phyloP scores from a whole-genome alignment of 2,329 filamentous ascomycete genomes.

The Metarhizium humberi region DNA sequence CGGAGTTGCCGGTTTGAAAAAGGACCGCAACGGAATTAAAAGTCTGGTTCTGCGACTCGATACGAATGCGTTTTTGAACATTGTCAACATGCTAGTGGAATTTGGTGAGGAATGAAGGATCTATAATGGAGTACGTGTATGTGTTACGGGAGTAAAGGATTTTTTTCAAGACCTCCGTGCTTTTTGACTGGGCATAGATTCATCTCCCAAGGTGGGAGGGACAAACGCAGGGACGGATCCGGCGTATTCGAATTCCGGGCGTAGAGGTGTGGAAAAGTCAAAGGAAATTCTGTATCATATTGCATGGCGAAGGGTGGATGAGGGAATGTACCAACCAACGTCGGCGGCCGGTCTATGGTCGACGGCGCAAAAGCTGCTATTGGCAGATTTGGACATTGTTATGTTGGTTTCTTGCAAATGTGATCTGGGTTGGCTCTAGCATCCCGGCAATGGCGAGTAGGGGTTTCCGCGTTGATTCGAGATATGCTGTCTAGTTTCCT shows the following conservation, averaged over 20 bases:
- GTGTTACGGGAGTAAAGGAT: background rate
- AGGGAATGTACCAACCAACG: background rate
- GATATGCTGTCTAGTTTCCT: background rate
- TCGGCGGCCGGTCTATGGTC: background rate
- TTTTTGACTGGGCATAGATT: background rate
- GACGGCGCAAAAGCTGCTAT: background rate
- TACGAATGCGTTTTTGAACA: background rate
- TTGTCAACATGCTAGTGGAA: background rate
- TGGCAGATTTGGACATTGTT: background rate
- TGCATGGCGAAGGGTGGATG: background rate
- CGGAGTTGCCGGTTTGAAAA: constrained; percentile 64
- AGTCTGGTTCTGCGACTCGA: background rate
- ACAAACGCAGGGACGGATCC: background rate
- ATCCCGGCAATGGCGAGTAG: background rate
- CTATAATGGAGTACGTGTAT: background rate
- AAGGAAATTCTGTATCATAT: background rate
- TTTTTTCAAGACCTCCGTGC: background rate
- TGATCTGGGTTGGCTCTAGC: background rate
- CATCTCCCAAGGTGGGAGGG: background rate
- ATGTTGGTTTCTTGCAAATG: background rate
- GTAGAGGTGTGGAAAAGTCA: background rate
- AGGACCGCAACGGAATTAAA: background rate
- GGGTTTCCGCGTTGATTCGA: background rate
- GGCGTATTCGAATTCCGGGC: background rate
- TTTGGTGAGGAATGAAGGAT: background rate